phyloP scores from a whole-genome alignment of 768 basidiomycete species.

The Daedaleopsis nitida region DNA sequence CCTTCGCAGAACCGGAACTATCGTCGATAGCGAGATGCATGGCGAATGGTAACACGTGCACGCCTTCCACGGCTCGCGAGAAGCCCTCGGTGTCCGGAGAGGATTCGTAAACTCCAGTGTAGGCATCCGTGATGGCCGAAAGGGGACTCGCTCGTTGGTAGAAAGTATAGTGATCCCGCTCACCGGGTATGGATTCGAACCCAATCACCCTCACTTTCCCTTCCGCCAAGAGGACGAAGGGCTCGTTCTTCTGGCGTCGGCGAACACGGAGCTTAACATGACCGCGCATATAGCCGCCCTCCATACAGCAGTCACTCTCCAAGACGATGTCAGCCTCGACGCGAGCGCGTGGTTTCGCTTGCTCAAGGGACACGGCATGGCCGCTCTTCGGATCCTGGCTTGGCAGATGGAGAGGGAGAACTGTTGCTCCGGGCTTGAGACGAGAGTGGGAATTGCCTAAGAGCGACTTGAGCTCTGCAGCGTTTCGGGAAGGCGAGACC shows the following conservation, averaged over 20 bases:
- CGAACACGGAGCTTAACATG: constrained; percentile 65
- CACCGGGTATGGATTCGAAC: constrained; percentile 69
- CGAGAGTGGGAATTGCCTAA: constrained; percentile 63
- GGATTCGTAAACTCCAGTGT: constrained; percentile 45
- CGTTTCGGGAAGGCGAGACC: constrained; percentile 49
- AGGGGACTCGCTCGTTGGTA: constrained; percentile 71
- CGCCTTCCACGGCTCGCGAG: constrained; percentile 61
- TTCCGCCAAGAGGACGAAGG: constrained; percentile 63
- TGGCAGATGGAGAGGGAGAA: constrained; percentile 33
- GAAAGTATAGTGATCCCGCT: constrained; percentile 72
- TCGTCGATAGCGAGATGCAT: constrained; percentile 64
- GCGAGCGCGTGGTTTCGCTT: constrained; percentile 70
- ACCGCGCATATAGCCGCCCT: constrained; percentile 76
- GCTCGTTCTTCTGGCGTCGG: constrained; percentile 54
- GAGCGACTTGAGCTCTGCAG: constrained; percentile 60
- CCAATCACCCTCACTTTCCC: constrained; percentile 84
- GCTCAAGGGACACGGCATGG: constrained; percentile 55
- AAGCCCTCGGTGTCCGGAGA: constrained; percentile 63
- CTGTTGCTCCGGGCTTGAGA: constrained; percentile 53
- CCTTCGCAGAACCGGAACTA: constrained; percentile 56
- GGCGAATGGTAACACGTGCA: constrained; percentile 71
- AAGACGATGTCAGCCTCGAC: constrained; percentile 84
- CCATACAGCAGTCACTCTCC: constrained; percentile 73
- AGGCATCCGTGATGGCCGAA: constrained; percentile 48
- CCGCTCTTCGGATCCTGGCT: constrained; percentile 4